These are phyloP conservation scores for Pholiota microspora DNA, from an alignment of 768 basidiomycete species.

Conservation along the genomic window DNA sequence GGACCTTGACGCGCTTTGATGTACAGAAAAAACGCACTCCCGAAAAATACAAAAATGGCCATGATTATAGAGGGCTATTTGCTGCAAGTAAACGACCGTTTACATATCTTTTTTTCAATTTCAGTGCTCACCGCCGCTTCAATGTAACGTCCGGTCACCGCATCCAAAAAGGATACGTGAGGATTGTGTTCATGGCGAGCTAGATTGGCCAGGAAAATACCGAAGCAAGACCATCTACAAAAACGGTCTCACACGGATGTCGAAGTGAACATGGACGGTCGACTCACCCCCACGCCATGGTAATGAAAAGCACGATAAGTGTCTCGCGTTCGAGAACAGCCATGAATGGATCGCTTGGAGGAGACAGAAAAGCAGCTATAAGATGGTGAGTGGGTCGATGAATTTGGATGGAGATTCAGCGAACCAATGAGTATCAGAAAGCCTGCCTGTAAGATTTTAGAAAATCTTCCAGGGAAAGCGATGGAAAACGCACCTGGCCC, in stretches of 20 bases:
- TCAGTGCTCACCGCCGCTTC: conserved; percentile 38
- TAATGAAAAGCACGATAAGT: conserved; percentile 47
- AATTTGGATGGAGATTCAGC: background rate
- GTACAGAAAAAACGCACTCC: conserved; percentile 55
- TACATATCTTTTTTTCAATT: no score
- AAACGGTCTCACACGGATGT: conserved; percentile 2
- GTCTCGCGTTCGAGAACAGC: conserved; percentile 65
- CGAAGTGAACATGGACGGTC: background rate
- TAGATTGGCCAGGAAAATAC: conserved; percentile 58
- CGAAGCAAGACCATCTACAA: conserved; percentile 64
- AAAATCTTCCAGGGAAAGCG: background rate
- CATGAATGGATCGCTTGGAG: conserved; percentile 69
- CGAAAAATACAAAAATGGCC: conserved; percentile 62
- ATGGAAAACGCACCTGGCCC: conserved; percentile 49
- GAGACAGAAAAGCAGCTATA: conserved; percentile 61
- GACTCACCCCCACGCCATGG: conserved; percentile 62
- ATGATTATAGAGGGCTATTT: conserved; percentile 56
- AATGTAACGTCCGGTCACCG: conserved; percentile 53
- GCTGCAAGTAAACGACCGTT: background rate
- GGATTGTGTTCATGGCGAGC: conserved; percentile 44
- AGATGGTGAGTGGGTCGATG: background rate
- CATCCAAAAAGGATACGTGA: conserved; percentile 33
- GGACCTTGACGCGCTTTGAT: conserved; percentile 59
- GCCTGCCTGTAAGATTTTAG: conserved; percentile 42
- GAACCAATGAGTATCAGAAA: conserved; percentile 65